These are phyloP conservation scores for Colletotrichum shisoi DNA, from an alignment of 2,329 filamentous ascomycete genomes.

Conservation along the genomic window DNA sequence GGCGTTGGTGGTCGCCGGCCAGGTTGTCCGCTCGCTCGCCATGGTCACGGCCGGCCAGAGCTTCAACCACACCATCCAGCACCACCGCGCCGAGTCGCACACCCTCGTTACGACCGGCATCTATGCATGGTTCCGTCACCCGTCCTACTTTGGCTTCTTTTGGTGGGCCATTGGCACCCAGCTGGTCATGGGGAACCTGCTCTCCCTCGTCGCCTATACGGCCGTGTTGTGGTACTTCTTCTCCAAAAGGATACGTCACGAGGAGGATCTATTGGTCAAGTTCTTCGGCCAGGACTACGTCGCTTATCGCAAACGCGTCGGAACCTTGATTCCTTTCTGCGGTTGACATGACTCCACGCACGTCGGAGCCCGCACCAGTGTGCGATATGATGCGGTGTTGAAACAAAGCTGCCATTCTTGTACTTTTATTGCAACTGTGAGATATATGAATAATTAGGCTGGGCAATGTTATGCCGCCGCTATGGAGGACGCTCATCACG, in stretches of 20 bases:
- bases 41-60: constrained; percentile 90
- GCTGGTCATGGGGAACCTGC: constrained; percentile 81
- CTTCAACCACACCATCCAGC: constrained; percentile 90
- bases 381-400: not conserved
- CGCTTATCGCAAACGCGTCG: constrained; percentile 73
- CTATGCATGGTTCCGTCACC: constrained; percentile 80
- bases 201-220: constrained; percentile 79
- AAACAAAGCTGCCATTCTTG: not conserved
- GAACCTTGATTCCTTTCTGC: constrained; percentile 79
- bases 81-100: constrained; percentile 72
- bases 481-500: constrained; percentile 2
- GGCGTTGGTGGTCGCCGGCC: constrained; percentile 71
- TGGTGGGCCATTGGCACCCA: constrained; percentile 98
- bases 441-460: constrained; percentile 7
- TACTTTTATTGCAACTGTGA: constrained; percentile 4
- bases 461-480: not conserved
- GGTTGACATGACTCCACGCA: constrained; percentile 1
- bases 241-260: constrained; percentile 72
- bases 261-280: constrained; percentile 77
- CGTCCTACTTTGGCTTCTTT: constrained; percentile 97
- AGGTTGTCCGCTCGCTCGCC: constrained; percentile 77
- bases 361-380: not conserved
- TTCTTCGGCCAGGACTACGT: constrained; percentile 89
- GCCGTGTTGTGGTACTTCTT: constrained; percentile 89
- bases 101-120: constrained; percentile 83